Evolutionary conservation across 306 rosid genomes (phyloP).

Genomic region (Phaseolus lunatus): DNA sequence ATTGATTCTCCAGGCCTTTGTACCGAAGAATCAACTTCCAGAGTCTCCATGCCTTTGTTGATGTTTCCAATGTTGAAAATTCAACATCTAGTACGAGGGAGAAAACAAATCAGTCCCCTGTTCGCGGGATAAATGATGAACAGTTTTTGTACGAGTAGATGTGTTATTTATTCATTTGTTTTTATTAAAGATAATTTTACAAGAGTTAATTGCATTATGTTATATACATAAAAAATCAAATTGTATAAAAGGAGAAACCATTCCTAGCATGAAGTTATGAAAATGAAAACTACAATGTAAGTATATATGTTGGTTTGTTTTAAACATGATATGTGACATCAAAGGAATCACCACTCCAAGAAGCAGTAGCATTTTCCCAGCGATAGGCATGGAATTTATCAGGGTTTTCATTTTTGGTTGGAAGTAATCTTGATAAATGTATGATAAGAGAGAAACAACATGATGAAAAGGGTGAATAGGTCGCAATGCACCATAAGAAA

Average conservation of each 20-base stretch:
- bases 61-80: neutral
- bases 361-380: neutral
- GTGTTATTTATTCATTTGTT: neutral
- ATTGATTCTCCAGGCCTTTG: neutral
- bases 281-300: neutral
- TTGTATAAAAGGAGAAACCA: neutral
- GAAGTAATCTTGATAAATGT: constrained; percentile 20
- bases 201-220: neutral
- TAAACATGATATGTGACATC: neutral
- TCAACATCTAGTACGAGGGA: neutral
- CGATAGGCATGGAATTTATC: constrained; percentile 4
- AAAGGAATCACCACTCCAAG: neutral
- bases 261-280: neutral
- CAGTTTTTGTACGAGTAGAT: too few species aligned
- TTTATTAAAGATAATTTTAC: too few species aligned
- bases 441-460: neutral
- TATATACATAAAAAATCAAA: neutral
- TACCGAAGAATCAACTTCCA: neutral
- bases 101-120: neutral
- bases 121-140: neutral
- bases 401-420: constrained; percentile 8
- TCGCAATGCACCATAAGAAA: neutral
- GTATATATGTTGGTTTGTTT: neutral
- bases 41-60: neutral
- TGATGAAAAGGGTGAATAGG: neutral